Base-by-base conservation (phyloP, 768 basidiomycete genomes). In the Leucocoprinus sp. region DNA sequence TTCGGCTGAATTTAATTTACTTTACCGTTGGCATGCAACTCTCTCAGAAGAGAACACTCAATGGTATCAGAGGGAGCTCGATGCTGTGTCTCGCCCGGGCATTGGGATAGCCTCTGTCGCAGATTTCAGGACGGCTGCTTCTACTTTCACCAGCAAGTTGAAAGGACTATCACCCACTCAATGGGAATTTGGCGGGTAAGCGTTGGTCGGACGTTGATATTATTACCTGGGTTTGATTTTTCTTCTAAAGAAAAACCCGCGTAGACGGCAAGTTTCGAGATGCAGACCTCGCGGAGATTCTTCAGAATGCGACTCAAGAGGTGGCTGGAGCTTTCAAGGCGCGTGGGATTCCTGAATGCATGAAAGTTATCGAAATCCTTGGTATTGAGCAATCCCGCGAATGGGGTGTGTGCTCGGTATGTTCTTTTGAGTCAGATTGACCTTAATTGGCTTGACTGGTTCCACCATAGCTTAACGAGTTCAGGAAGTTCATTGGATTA, bases 321-420 rank as follows among this genome's bases (percentile, higher is more conserved):
- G 63, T 69, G 8, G 82, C 84, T 0, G 72, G 74, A 19, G 75
- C 84, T 0, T 89, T 77, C 63, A 68, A 71, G 45, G 84, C 85
- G 5, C 70, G 80, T n/a, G 79, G 82, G 6, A 81, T 72, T 39
- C 86, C 85, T 0, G 71, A 75, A 42, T 74, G 69, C 19, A 66
- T 88, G 55, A 76, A 76, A 23, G 65, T 81, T 23, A 69, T 89
- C 12, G 86, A 90, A 56, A 65, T 86, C 4, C 63, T 88, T 57
- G 75, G 75, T 1, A 87, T 89, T 12, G 65, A 78, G 51, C 80
- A 82, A 57, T 71, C 75, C 23, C 67, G 86, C 50, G 64, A 55
- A 15, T 88, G 84, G 84, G 81, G 80, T 15, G 67, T 69, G n/a
- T 88, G 84, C 57, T 82, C 81, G 12, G 84, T 78, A 54, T 52